A percentile compares a stretch with the other conserved stretches of the same genome.
Evolutionary conservation across 495 filamentous ascomycete species (phyloP).

Genomic region (Thermothielavioides terrestris): DNA sequence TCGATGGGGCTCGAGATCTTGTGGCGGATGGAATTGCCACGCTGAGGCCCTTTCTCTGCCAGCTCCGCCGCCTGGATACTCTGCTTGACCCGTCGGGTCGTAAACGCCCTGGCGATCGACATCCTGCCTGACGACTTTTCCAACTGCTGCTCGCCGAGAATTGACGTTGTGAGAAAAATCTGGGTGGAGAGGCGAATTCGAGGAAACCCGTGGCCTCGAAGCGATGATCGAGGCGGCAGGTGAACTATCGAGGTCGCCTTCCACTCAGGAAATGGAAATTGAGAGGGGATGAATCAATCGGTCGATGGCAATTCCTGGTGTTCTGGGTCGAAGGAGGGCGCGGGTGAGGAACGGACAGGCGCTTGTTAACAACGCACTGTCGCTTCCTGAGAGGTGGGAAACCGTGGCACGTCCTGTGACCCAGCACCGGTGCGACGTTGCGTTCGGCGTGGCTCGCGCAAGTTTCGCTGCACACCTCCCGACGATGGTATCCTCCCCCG

Average conservation of each 20-base stretch:
- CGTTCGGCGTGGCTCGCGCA: conserved; percentile 3
- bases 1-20: conserved; percentile 85
- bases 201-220: not conserved
- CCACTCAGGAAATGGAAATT: not conserved
- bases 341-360: not conserved
- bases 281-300: not conserved
- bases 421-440: conserved; percentile 11
- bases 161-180: not conserved
- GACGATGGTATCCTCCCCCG: conserved; percentile 1
- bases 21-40: conserved; percentile 44
- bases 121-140: conserved; percentile 25
- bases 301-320: not conserved
- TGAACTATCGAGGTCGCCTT: not conserved
- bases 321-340: not conserved
- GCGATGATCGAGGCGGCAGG: not conserved
- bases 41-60: conserved; percentile 27
- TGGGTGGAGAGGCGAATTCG: not conserved
- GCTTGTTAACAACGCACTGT: not conserved
- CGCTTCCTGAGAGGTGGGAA: not conserved
- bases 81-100: conserved; percentile 43
- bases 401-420: conserved; percentile 7
- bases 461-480: conserved; percentile 8
- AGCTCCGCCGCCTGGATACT: conserved; percentile 27
- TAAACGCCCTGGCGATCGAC: conserved; percentile 62
- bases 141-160: not conserved